Evolutionary conservation across 306 rosid genomes (phyloP), one percentile per base, ranked within the genome.

Genomic region (Glycine latifolia): DNA sequence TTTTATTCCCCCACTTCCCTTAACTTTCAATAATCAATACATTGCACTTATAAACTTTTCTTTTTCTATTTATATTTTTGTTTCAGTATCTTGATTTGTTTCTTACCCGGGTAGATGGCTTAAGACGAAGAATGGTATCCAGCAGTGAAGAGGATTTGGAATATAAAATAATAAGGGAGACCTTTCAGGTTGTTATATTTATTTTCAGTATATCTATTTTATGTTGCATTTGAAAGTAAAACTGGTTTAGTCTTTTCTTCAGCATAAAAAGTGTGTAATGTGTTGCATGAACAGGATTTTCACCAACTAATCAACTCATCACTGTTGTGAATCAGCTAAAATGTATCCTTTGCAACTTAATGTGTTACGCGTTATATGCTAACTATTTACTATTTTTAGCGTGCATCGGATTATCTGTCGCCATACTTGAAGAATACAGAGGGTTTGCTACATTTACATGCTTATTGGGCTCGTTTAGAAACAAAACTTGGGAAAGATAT

Each of bases 381-480:
- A 47, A 84, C 75, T 65, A 31, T 78, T 72, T 52, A 48, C 82
- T 35, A 13, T 75, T 83, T 87, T 14, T 92, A 95, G 99, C 89
- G 47, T 65, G 99, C 99, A 71, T 86, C 90, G 4, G 91, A 93
- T 67, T 95, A 93, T 86, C 85, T 95, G 67, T 84, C 97, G 15
- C 92, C 92, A 12, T 88, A 88, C 82, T 68, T 93, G 89, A 91
- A 91, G 96, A 91, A 91, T 81, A 89, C 92, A 3, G 90, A 90
- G 80, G 86, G 80, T 77, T 86, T 93, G 82, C 74, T 93, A 82
- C 94, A 47, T 33, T 84, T 95, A 56, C 87, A 93, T 88, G 88
- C 91, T 75, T 95, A 95, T 85, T 95, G 99, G 99, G 99, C 98
- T 55, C 93, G 65, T 81, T 86, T 95, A 56, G 99, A 95, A 90